Evolutionary conservation across 495 filamentous ascomycete genomes (phyloP), one percentile per base, ranked within the genome.

Genomic region (Xylaria acuta): DNA sequence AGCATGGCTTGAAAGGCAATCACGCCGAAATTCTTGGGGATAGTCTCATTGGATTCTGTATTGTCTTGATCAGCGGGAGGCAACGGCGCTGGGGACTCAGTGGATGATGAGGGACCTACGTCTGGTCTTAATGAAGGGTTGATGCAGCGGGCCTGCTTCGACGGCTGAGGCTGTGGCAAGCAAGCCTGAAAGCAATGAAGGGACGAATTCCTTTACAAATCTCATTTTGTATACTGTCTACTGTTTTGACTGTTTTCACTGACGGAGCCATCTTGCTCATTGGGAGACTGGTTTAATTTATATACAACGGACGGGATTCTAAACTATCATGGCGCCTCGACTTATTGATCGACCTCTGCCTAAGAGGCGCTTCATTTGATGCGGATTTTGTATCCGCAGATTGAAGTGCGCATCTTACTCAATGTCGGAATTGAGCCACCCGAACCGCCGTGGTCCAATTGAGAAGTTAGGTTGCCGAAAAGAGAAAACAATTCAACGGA

Each of bases 11-110:
- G 41, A 49, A 47, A 65, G 12, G 22, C 25, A 1, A 65, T 8
- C 5, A 65, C 63, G 41, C 40, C 63, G 40, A 47, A 65, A 7
- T 65, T 65, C 30, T 49, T 65, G 7, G 63, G 63, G 1, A 49
- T 49, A 16, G 63, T 65, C 38, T 64, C 60, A 30, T 64, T 64
- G 12, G 60, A 25, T 25, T 60, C 58, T 60, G 3, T 34, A 22
- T 38, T 9, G 1, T 60, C 12, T 27, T 27, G 11, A 8, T 64
- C 11, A 64, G 60, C 22, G 25, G 27, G 27, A 22, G 27, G 25
- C 5, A 56, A 32, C 14, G 25, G 8, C 53, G 25, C 27, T 32
- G 14, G 32, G 14, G 25, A 27, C 14, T 30, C 32, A 4, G 25
- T 12, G 27, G 12, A 56, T 5, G 51, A 30, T n/a, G 30, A 11